Evolutionary conservation across 2,329 filamentous ascomycete species (phyloP).

Genomic region (Penicillium sp.): DNA sequence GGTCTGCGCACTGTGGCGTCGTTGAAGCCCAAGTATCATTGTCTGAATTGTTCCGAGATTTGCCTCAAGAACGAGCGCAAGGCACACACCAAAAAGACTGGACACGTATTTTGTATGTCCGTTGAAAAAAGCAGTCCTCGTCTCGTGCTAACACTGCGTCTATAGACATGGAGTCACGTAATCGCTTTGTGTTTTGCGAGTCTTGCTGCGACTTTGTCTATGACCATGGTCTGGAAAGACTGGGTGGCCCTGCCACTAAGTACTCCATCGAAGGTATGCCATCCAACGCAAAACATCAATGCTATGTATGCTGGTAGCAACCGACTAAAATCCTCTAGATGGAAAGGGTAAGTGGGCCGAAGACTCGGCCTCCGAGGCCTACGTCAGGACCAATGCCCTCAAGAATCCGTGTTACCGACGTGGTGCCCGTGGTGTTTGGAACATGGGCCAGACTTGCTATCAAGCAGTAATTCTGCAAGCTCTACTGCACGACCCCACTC

Average conservation of each 20-base stretch:
- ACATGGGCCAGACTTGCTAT: constrained; percentile 97
- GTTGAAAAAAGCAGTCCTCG: background rate
- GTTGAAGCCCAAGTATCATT: constrained; percentile 41
- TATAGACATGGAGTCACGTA: constrained; percentile 43
- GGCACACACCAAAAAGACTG: constrained; percentile 37
- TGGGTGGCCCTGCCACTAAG: constrained; percentile 25
- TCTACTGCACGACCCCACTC: constrained; percentile 86
- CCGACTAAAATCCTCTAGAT: constrained; percentile 6
- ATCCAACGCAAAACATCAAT: background rate
- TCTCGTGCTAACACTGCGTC: constrained; percentile 5
- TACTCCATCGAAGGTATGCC: constrained; percentile 14
- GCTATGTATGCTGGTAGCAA: background rate
- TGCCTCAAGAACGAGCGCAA: constrained; percentile 32
- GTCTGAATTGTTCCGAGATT: constrained; percentile 37
- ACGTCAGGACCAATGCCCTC: constrained; percentile 74
- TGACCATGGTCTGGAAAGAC: constrained; percentile 39
- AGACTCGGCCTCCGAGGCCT: constrained; percentile 65
- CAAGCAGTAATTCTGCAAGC: constrained; percentile 95
- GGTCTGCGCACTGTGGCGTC: constrained; percentile 25
- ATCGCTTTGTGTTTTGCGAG: constrained; percentile 40
- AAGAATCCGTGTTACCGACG: constrained; percentile 80
- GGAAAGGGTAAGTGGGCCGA: constrained; percentile 38
- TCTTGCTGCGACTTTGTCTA: constrained; percentile 43
- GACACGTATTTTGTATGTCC: constrained; percentile 42
- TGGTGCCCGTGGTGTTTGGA: constrained; percentile 88